Evolutionary conservation across 2,329 filamentous ascomycete genomes (phyloP), one percentile per base, ranked within the genome.

Genomic region (Magnaporthales sp.): DNA sequence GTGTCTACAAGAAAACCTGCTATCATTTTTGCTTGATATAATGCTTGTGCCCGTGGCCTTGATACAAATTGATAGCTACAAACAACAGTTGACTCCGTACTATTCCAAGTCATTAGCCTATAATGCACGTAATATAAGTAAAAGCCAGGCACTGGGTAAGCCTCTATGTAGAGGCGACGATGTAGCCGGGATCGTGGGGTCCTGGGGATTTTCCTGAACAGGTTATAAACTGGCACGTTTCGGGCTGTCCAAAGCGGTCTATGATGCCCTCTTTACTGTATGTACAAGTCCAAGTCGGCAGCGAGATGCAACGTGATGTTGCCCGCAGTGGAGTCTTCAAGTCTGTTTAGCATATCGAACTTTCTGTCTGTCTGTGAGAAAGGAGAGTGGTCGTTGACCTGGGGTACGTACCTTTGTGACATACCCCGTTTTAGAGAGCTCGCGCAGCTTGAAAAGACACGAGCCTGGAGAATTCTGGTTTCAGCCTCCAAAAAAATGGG

Each of bases 331-430:
- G 71, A 62, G 65, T 70, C 70, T 70, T 60, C 38, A 10, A 19
- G 11, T 54, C 13, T 22, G 32, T 60, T 61, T 31, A 10, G 7
- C 13, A 31, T n/a, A 22, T 31, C n/a, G 4, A 32, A 31, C 8
- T 6, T 22, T 46, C n/a, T 11, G n/a, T 10, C 13, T 15, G 31
- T 26, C 9, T 26, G 13, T 46, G 62, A n/a, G n/a, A 19, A 15
- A n/a, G n/a, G 8, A 15, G 13, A 32, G 31, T 4, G 6, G 22
- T 24, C 32, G 31, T 13, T 15, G 13, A 15, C 5, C 32, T 19
- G 3, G 27, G 60, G 54, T 22, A 66, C 68, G 66, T 66, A 72
- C 69, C 71, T 65, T 70, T 68, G 61, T 72, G 71, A 30, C 71
- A 72, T 27, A 70, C 31, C 8, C 68, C 68, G 30, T 69, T 66